Percentiles rank a stretch among this genome's conserved stretches.
Conservation (phyloP, 768 basidiomycete species). For the Hortiboletus flavorubellus region DNA sequence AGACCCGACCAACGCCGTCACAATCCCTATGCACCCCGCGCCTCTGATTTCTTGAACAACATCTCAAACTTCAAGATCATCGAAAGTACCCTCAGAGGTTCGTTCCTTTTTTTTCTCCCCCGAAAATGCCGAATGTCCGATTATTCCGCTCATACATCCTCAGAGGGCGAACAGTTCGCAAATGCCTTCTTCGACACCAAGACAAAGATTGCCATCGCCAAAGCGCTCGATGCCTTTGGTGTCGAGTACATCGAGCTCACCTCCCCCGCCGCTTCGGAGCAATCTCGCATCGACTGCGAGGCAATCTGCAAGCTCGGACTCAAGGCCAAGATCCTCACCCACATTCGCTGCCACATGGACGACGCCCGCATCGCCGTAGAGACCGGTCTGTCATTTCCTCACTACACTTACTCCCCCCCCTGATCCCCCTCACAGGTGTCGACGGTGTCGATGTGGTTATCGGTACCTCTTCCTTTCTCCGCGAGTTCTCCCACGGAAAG, state of each 20-base stretch:
- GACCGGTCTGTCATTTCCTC: slow-evolving; percentile 61
- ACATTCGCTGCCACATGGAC: slow-evolving; percentile 99
- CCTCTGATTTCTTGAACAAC: slow-evolving; percentile 90
- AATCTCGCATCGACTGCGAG: slow-evolving; percentile 91
- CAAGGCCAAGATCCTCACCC: slow-evolving; percentile 95
- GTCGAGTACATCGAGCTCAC: slow-evolving; percentile 99
- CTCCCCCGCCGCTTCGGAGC: slow-evolving; percentile 95
- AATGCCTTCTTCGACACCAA: slow-evolving; percentile 99
- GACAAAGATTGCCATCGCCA: slow-evolving; percentile 99
- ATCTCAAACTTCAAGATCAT: slow-evolving; percentile 94
- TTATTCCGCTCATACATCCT: slow-evolving; percentile 8
- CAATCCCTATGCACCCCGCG: slow-evolving; percentile 89
- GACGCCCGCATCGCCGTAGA: slow-evolving; percentile 98
- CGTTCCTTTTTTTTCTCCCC: slow-evolving; percentile 20
- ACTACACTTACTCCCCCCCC: not conserved
- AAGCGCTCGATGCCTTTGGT: slow-evolving; percentile 96
- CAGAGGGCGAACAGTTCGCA: slow-evolving; percentile 99
- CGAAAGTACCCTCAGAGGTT: slow-evolving; percentile 93
- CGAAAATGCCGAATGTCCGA: slow-evolving; percentile 12
- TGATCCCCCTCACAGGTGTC: slow-evolving; percentile 56
- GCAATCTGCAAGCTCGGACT: slow-evolving; percentile 98
- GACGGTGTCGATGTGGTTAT: slow-evolving; percentile 99
- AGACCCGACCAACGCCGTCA: slow-evolving; percentile 40
- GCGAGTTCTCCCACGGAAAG: slow-evolving; percentile 99
- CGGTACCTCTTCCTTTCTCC: slow-evolving; percentile 97